These are phyloP conservation scores for Ajuga chamaepitys DNA, from an alignment of 257 asterid species.

Conservation along the genomic window DNA sequence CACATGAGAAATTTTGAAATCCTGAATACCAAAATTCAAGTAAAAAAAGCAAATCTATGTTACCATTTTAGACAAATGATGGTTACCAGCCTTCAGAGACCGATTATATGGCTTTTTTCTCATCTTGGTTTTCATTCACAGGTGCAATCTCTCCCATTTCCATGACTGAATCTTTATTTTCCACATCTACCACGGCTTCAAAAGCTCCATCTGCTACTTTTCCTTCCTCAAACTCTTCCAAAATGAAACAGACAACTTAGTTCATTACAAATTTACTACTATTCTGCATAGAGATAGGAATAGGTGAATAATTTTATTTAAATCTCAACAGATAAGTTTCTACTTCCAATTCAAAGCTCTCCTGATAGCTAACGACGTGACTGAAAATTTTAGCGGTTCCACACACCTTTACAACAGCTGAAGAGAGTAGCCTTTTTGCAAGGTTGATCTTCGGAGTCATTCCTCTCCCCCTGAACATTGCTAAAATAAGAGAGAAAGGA, in stretches of 20 bases:
- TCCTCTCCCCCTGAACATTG: slow-evolving; percentile 66
- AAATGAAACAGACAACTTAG: slow-evolving; percentile 2
- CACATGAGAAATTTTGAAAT: slow-evolving; percentile 60
- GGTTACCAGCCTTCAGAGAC: slow-evolving; percentile 56
- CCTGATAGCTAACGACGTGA: background rate
- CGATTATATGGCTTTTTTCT: slow-evolving; percentile 50
- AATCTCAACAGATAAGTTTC: background rate
- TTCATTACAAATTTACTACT: background rate
- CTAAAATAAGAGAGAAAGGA: background rate
- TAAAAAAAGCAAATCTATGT: background rate
- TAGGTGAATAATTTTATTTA: background rate
- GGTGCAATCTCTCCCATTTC: slow-evolving; percentile 26
- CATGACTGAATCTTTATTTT: slow-evolving; percentile 20
- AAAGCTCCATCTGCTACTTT: slow-evolving; percentile 48
- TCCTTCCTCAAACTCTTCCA: slow-evolving; percentile 65
- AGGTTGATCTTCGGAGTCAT: slow-evolving; percentile 74
- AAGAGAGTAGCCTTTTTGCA: slow-evolving; percentile 81
- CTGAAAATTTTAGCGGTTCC: background rate
- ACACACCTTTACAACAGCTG: slow-evolving; percentile 89
- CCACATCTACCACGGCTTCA: slow-evolving; percentile 27
- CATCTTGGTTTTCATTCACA: slow-evolving; percentile 27
- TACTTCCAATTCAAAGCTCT: background rate
- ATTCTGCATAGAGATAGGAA: too few species aligned
- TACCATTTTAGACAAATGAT: slow-evolving; percentile 59
- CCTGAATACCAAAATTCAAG: slow-evolving; percentile 38